Conservation (phyloP, 1,284 basidiomycete genomes). For the Pseudozyma hubeiensis region DNA sequence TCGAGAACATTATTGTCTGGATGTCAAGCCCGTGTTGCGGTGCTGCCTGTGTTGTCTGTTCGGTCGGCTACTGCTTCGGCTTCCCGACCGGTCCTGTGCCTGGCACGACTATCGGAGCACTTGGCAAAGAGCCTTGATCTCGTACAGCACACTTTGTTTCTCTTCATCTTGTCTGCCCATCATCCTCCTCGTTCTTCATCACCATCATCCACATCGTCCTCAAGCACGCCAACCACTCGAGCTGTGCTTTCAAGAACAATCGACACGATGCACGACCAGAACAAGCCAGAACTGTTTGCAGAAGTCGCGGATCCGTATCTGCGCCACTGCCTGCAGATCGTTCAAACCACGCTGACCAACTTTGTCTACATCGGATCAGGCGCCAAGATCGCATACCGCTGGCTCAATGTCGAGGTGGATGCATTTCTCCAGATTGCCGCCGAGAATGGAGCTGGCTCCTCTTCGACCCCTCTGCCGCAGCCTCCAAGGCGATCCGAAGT, state of each 20-base stretch:
- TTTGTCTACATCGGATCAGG: slow-evolving; percentile 43
- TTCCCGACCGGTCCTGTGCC: too few relatives aligned
- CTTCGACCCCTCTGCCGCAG: not conserved
- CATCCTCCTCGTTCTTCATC: too few relatives aligned
- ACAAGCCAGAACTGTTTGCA: slow-evolving; percentile 21
- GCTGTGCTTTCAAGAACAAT: too few relatives aligned
- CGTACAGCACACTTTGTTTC: too few relatives aligned
- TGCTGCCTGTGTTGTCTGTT: too few relatives aligned
- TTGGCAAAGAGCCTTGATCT: too few relatives aligned
- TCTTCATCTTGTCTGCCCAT: too few relatives aligned
- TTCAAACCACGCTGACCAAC: slow-evolving; percentile 36
- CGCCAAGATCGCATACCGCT: slow-evolving; percentile 47
- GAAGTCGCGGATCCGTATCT: slow-evolving; percentile 35
- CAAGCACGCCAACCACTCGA: too few relatives aligned
- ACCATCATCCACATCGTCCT: too few relatives aligned
- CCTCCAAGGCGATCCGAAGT: slow-evolving; percentile 15
- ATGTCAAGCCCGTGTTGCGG: too few relatives aligned
- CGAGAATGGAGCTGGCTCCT: slow-evolving; percentile 14
- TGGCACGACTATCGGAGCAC: too few relatives aligned
- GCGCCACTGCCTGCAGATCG: slow-evolving; percentile 38
- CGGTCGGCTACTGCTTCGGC: too few relatives aligned
- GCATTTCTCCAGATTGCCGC: slow-evolving; percentile 21
- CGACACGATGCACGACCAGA: not conserved
- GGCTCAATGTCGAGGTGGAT: slow-evolving; percentile 38
- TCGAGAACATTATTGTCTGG: not conserved